These are phyloP conservation scores for Pichia sp. DNA, from an alignment of 1,139 yeast genomes.

Conservation along the genomic window DNA sequence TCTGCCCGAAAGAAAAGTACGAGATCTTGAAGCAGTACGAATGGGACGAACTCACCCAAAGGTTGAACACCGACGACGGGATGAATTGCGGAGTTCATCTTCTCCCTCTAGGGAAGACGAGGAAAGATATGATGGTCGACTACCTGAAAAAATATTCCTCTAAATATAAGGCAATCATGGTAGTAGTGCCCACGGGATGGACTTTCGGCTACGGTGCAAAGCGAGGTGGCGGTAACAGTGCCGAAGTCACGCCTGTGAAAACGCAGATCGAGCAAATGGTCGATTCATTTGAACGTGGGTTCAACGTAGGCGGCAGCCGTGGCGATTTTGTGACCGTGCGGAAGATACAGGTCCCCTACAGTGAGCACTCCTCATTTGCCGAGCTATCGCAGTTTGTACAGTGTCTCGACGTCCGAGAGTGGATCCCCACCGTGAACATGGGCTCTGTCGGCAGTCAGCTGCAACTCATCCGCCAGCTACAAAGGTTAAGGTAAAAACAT, in stretches of 20 bases:
- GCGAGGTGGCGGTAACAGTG: neutral
- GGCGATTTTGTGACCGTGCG: slow-evolving; percentile 4
- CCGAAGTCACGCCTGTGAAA: neutral
- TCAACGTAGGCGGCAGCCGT: slow-evolving; percentile 1
- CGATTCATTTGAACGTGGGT: slow-evolving; percentile 9
- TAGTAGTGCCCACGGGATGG: slow-evolving; percentile 88
- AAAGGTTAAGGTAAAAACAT: neutral
- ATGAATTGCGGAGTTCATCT: slow-evolving; percentile 60
- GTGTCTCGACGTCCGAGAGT: slow-evolving; percentile 43
- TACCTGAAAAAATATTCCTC: slow-evolving; percentile 50
- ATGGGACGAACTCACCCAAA: slow-evolving; percentile 31
- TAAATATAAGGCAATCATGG: slow-evolving; percentile 54
- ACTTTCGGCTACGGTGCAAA: slow-evolving; percentile 37
- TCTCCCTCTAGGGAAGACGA: slow-evolving; percentile 46
- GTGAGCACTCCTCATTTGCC: slow-evolving; percentile 87
- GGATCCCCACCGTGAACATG: slow-evolving; percentile 70
- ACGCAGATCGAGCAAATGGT: neutral
- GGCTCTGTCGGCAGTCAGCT: neutral
- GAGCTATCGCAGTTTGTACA: slow-evolving; percentile 67
- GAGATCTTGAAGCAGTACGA: slow-evolving; percentile 41
- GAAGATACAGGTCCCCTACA: slow-evolving; percentile 61
- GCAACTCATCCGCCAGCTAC: neutral
- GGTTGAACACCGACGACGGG: slow-evolving; percentile 38
- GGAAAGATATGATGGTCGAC: slow-evolving; percentile 38
- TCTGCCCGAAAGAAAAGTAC: slow-evolving; percentile 45